Base-by-base conservation (phyloP, 225 moss, liverwort and hornwort species). In the Pseudisothecium myosuroides region DNA sequence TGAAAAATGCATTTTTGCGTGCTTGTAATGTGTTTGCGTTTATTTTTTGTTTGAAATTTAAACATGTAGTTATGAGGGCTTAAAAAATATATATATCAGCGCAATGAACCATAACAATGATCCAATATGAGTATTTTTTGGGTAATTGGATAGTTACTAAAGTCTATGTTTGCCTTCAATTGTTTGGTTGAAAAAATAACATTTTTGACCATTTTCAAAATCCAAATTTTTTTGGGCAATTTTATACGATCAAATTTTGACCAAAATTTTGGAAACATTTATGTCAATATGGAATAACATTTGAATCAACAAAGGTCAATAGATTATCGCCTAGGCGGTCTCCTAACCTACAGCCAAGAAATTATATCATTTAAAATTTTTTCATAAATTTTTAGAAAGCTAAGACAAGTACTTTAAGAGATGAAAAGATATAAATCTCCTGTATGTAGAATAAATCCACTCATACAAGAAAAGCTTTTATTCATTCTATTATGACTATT, bases 61-160 rank as follows among this genome's bases (percentile, higher is more conserved):
- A 76, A 23, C 6, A 14, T 52, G 0, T 36, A 0, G 2, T 36
- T 3, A 5, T 6, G 0, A 76, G 3, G 5, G 23, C 0, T 36
- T 55, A 37, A 77, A 55, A 55, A 37, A 55, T 2, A 24, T 26
- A 37, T 37, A 16, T 37, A 37, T 55, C 6, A 24, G 16, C 0
- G 1, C 37, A 55, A 55, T 54, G 3, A 55, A 37, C 16, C 6
- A 24, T 37, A 24, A 15, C 5, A 76, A 62, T 45, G 32, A 82
- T 34, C 5, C 1, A 27, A 17, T 79, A 11, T 11, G 3, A n/a
- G 27, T 17, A 3, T 27, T 79, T 56, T 10, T 10, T 17, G 17
- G 27, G 6, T 56, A 56, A 56, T 56, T 79, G 79, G 7, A 79
- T n/a, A 56, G 3, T 55, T 56, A 79, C 16, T 10, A 14, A 78